Evolutionary conservation across 306 rosid species (phyloP).

Genomic region (Coriaria nepalensis): DNA sequence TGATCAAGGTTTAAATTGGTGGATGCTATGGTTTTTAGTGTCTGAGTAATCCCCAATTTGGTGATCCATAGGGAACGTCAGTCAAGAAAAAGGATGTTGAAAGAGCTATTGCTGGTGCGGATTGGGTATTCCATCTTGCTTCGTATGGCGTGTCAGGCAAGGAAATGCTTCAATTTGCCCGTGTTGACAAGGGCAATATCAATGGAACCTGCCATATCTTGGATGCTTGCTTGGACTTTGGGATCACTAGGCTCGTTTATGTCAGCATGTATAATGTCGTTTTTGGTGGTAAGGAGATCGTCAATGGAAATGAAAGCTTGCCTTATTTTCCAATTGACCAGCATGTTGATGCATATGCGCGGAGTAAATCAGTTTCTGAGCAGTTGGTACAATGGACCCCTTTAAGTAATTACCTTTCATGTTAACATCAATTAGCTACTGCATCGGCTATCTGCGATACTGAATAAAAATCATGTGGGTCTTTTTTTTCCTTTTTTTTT

Average conservation of each 20-base stretch:
- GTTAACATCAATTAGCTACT: background rate
- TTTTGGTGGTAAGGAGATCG: constrained; percentile 57
- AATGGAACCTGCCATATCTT: constrained; percentile 70
- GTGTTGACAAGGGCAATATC: constrained; percentile 66
- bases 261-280: constrained; percentile 81
- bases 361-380: constrained; percentile 82
- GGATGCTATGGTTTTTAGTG: no score
- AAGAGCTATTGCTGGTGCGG: constrained; percentile 47
- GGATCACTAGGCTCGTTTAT: constrained; percentile 61
- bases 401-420: constrained; percentile 30
- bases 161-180: constrained; percentile 76
- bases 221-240: constrained; percentile 59
- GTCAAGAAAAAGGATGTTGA: constrained; percentile 56
- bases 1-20: no score
- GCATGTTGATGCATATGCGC: constrained; percentile 65
- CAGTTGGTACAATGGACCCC: constrained; percentile 66
- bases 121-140: constrained; percentile 84
- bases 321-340: constrained; percentile 72
- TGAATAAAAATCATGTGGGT: background rate
- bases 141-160: constrained; percentile 87
- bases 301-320: constrained; percentile 59
- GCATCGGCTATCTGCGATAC: background rate
- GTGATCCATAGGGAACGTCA: constrained; percentile 39
- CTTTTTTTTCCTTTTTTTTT: background rate
- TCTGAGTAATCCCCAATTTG: no score